A percentile compares a stretch with the other conserved stretches of the same genome.
Evolutionary conservation across 2,329 filamentous ascomycete genomes (phyloP).

Genomic region (Alternaria novae-zelandiae): DNA sequence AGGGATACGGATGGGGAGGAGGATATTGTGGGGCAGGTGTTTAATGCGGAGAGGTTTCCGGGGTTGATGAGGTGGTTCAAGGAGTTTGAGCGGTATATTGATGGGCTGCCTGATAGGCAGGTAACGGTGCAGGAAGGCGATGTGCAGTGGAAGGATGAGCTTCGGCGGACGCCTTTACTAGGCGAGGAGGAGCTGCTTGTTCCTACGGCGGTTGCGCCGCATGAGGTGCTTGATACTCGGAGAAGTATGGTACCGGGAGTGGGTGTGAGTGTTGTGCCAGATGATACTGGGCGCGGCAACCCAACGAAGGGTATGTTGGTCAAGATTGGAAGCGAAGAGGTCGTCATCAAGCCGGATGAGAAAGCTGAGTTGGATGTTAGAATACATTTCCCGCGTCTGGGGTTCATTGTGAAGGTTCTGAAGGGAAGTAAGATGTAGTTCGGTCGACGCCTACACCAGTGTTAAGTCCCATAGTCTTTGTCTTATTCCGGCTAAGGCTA

Average conservation of each 20-base stretch:
- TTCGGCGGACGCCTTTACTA: constrained; percentile 1
- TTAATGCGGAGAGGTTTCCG: constrained; percentile 48
- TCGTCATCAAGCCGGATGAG: constrained; percentile 45
- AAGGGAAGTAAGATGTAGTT: constrained; percentile 18
- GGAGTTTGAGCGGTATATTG: constrained; percentile 41
- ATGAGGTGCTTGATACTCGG: constrained; percentile 35
- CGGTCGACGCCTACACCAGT: too few species aligned
- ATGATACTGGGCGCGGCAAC: constrained; percentile 50
- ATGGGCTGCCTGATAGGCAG: constrained; percentile 35
- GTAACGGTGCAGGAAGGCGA: constrained; percentile 16
- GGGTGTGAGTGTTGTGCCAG: constrained; percentile 45
- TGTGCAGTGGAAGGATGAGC: constrained; percentile 12
- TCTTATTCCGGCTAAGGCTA: too few species aligned
- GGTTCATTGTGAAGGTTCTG: constrained; percentile 43
- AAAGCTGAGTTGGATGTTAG: constrained; percentile 42
- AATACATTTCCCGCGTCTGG: constrained; percentile 51
- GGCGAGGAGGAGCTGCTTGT: constrained; percentile 32
- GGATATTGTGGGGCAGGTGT: constrained; percentile 36
- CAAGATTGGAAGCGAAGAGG: constrained; percentile 49
- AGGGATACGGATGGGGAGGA: constrained; percentile 22
- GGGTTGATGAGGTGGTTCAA: constrained; percentile 46
- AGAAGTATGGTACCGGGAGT: constrained; percentile 40
- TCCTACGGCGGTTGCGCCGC: constrained; percentile 37
- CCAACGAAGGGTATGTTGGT: constrained; percentile 48
- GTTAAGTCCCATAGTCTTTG: too few species aligned